Conservation (phyloP, 164 flowering plant species). For the Santalum album region DNA sequence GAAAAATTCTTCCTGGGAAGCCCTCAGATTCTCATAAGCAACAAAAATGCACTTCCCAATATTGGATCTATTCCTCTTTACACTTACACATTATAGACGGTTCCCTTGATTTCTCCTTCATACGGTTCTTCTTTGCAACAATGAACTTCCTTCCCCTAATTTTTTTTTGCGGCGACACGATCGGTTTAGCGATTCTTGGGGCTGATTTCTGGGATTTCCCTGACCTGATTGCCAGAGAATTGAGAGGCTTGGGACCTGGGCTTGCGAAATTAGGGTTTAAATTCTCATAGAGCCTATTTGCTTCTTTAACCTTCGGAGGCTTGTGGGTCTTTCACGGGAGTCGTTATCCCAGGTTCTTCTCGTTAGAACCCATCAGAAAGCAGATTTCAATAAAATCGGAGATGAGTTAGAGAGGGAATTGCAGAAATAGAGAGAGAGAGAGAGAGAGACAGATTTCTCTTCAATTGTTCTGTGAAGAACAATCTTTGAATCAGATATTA, state of each 20-base stretch:
- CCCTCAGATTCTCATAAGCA: slow-evolving; percentile 75
- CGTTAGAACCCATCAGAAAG: slow-evolving; percentile 22
- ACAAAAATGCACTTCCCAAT: slow-evolving; percentile 55
- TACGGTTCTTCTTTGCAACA: slow-evolving; percentile 63
- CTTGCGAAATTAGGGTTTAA: slow-evolving; percentile 44
- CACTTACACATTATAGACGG: slow-evolving; percentile 37
- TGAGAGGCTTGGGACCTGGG: slow-evolving; percentile 18
- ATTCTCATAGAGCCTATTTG: slow-evolving; percentile 31
- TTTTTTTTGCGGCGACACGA: slow-evolving; percentile 47
- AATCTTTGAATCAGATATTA: no score
- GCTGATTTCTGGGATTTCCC: slow-evolving; percentile 46
- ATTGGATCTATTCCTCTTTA: slow-evolving; percentile 22
- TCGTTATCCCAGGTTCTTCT: slow-evolving; percentile 20
- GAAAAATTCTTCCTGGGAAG: slow-evolving; percentile 80
- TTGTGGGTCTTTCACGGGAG: slow-evolving; percentile 36
- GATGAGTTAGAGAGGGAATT: not conserved
- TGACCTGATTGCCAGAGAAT: slow-evolving; percentile 34
- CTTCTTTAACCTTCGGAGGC: slow-evolving; percentile 16
- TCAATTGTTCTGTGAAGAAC: no score
- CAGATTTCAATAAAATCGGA: slow-evolving; percentile 5
- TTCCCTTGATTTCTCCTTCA: slow-evolving; percentile 14
- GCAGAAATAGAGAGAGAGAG: no score
- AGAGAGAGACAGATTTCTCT: no score
- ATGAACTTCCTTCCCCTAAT: slow-evolving; percentile 69
- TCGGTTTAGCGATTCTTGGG: slow-evolving; percentile 20